Base-by-base conservation (phyloP, 306 rosid species). In the Cucurbita maxima region DNA sequence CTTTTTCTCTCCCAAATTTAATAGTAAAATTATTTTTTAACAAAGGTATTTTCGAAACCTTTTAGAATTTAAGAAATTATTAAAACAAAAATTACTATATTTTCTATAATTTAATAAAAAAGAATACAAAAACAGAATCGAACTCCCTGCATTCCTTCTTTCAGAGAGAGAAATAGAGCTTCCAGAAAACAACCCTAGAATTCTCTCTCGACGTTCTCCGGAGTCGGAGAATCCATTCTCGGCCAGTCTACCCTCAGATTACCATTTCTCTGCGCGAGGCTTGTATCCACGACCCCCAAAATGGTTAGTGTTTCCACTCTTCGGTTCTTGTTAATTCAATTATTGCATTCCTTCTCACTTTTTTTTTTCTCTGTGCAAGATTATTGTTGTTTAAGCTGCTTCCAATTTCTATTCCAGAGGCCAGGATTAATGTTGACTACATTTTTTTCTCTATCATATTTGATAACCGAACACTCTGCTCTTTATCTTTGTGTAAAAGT, bases 121-220 rank as follows among this genome's bases (percentile, higher is more conserved):
- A 36, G 3, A 68, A 22, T 47, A 47, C 73, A 67, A 50, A 70
- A 70, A 34, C 58, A 50, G 59, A 70, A 50, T 51, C 30, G 58
- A 51, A 70, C 43, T 20, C 73, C 47, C 57, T 47, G 41, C 57
- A 25, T 43, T 47, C 14, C 73, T 68, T 30, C 44, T 50, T 3
- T 4, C 20, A 69, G 20, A 34, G 74, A 69, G 58, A 70, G 74
- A 70, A 14, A 50, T 30, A 15, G 55, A 68, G 57, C 73, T 22
- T 68, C 10, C 73, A 47, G 73, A 30, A 30, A 50, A 50, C 74
- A 70, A 50, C 74, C 74, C 74, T 70, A 70, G 56, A 70, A 22
- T 70, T 70, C 74, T 70, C 58, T 69, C 74, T 70, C 74, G 20
- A 13, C 57, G 57, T 67, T 45, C 40, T 67, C 73, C 55, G 40